Evolutionary conservation across 1,284 basidiomycete genomes (phyloP), one percentile per base, ranked within the genome.

Genomic region (Amylostereum chailletii): DNA sequence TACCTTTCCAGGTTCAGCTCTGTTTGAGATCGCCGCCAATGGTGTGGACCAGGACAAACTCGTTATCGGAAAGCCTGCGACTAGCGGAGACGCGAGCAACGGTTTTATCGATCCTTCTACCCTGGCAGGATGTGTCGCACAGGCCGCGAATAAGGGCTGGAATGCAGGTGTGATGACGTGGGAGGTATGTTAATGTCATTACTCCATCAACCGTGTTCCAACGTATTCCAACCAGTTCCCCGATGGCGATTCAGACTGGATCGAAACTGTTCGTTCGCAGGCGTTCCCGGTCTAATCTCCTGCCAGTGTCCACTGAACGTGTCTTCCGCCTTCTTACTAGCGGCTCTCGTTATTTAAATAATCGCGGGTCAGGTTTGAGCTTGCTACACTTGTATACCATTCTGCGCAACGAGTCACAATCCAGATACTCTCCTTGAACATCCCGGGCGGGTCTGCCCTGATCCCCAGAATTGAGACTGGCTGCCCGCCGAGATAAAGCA

Each of bases 11-110:
- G 43, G 70, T 50, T 67, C 69, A 0, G 60, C 69, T 0, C 48
- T 85, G n/a, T 84, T 85, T 68, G 71, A 86, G 61, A 85, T 86
- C 55, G 70, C 74, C 7, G 70, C 71, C 3, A 74, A 66, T 43
- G 79, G 79, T 36, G 71, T 84, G 4, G 58, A 70, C 2, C 59
- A 79, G 38, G 60, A 69, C 60, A 74, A 75, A 62, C 58, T 75
- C 38, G 74, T 79, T 48, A 79, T 86, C 49, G 83, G 83, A 3
- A 86, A 86, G 64, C 83, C 82, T 0, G 81, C 69, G 0, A 69
- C 62, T 3, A 37, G 67, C 4, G 60, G 68, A 5, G 79, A 81
- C 57, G 81, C 81, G 2, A 71, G 49, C 55, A 82, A 74, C 54
- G 83, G 83, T 3, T 83, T 70, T 58, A 80, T 85, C 50, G 62